Base-by-base conservation (phyloP, 2,329 filamentous ascomycete genomes). In the Talaromyces amestolkiae region DNA sequence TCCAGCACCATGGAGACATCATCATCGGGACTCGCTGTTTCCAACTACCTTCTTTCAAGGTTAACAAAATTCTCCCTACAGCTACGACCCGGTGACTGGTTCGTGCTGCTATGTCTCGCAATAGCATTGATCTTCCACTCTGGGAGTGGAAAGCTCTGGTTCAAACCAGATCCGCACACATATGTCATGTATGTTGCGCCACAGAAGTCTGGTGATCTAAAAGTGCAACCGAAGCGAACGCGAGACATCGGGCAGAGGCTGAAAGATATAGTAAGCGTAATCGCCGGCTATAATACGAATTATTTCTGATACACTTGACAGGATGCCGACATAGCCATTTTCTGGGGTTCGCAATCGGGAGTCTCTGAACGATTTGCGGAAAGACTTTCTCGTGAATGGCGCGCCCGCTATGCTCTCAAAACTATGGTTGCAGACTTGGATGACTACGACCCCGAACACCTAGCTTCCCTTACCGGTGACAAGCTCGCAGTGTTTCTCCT, bases 111-210 rank as follows among this genome's bases (percentile, higher is more conserved):
- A 37, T 37, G 35, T 37, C 35, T 37, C 35, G 11, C 35, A 37
- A 37, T 37, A 37, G 35, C 35, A 37, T 37, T 37, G 35, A 37
- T 37, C 35, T 37, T 37, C 35, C 35, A 37, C 35, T 11, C 35
- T 15, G 35, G 35, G 35, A 37, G 35, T 37, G 35, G 35, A 37
- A 37, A 53, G 31, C 47, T 78, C 19, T 84, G 82, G 81, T 81
- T 84, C 62, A 81, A 76, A 49, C 79, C 82, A 9, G 82, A 86
- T 67, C 83, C 83, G 5, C 79, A 83, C 64, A 70, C 78, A 43
- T 74, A 83, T 68, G 73, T 84, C 27, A 82, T 77, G 70, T 86
- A 80, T 60, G 80, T 85, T 68, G 77, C 78, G 43, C 83, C 84
- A 17, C 83, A 84, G 67, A 19, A 35, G 15, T 68, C 80, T 61